Percentiles rank a stretch among this genome's conserved stretches.
These are phyloP conservation scores for Bromus sterilis DNA, from an alignment of 176 grass and related monocot species.

Conservation along the genomic window DNA sequence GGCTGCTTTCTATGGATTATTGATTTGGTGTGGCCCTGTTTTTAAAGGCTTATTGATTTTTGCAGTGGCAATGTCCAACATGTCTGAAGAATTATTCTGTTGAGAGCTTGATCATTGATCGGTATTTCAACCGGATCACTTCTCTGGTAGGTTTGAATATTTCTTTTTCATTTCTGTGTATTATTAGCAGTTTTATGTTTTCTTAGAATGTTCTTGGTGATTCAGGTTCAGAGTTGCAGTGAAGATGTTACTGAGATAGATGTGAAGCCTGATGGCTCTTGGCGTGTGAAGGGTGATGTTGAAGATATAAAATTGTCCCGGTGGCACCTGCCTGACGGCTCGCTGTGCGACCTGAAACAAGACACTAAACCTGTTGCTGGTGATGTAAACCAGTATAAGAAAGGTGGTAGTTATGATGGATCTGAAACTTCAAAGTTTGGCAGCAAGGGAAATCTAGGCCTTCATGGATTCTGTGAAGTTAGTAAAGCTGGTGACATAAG, in stretches of 20 bases:
- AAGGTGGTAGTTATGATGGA: slow-evolving; percentile 54
- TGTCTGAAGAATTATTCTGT: slow-evolving; percentile 89
- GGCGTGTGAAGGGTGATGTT: slow-evolving; percentile 77
- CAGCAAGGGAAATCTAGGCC: slow-evolving; percentile 41
- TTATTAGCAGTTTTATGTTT: neutral
- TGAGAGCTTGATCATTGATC: slow-evolving; percentile 79
- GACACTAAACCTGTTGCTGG: slow-evolving; percentile 20
- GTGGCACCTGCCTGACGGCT: slow-evolving; percentile 83
- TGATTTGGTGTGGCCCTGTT: neutral
- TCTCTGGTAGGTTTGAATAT: slow-evolving; percentile 49
- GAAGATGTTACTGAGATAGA: slow-evolving; percentile 93
- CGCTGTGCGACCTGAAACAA: slow-evolving; percentile 32
- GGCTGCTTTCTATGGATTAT: neutral
- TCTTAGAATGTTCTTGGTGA: neutral
- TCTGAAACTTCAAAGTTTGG: slow-evolving; percentile 52
- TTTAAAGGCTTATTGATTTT: slow-evolving; percentile 16
- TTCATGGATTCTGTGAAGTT: slow-evolving; percentile 61
- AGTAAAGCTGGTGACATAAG: slow-evolving; percentile 47
- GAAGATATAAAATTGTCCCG: slow-evolving; percentile 47
- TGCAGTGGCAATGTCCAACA: slow-evolving; percentile 93
- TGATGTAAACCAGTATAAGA: slow-evolving; percentile 35
- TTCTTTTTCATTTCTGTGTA: neutral
- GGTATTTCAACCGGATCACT: slow-evolving; percentile 89
- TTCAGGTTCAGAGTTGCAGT: slow-evolving; percentile 61
- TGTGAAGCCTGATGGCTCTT: slow-evolving; percentile 89